Evolutionary conservation across 2,329 filamentous ascomycete genomes (phyloP), one percentile per base, ranked within the genome.

Genomic region (Coniochaeta prunicola): DNA sequence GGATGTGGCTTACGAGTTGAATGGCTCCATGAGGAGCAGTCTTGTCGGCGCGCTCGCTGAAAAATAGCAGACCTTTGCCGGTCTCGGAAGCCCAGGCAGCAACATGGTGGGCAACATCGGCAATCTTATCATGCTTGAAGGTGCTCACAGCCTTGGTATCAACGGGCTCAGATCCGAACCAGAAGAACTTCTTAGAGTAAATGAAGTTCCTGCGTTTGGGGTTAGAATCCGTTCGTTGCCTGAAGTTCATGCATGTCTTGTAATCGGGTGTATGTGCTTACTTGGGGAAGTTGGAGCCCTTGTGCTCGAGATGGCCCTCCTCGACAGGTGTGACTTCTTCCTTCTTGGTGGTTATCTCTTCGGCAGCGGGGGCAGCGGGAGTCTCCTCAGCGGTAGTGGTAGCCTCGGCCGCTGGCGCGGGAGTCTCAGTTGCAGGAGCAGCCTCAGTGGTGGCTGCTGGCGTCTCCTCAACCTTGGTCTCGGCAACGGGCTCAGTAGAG

Each of bases 181-280:
- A 92, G 80, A 97, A 97, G 79, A 90, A 91, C 74, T 92, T 91
- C 85, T 97, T 97, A 74, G 87, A 86, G 79, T 92, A 92, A 68
- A 91, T 86, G 70, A 97, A 84, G 74, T 91, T 90, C 85, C 91
- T 96, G 24, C 12, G 21, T 34, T 42, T 31, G 15, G 36, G 62
- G 40, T 60, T 59, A 61, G 55, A 59, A 50, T 50, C n/a, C 9
- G 24, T 26, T 30, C 30, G 45, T n/a, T 30, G 45, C 21, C n/a
- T 50, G 13, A 12, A 30, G 30, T 26, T n/a, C n/a, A n/a, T n/a
- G n/a, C n/a, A 28, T 28, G 21, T 8, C 13, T 26, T 50, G n/a
- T n/a, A 58, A 45, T 17, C 15, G 12, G 12, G 10, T 15, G 42
- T 24, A 7, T 21, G 38, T 19, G 74, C 90, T 80, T 83, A 96